Evolutionary conservation across 345 rosid species (phyloP).

Genomic region (Diplotaxis tenuifolia): DNA sequence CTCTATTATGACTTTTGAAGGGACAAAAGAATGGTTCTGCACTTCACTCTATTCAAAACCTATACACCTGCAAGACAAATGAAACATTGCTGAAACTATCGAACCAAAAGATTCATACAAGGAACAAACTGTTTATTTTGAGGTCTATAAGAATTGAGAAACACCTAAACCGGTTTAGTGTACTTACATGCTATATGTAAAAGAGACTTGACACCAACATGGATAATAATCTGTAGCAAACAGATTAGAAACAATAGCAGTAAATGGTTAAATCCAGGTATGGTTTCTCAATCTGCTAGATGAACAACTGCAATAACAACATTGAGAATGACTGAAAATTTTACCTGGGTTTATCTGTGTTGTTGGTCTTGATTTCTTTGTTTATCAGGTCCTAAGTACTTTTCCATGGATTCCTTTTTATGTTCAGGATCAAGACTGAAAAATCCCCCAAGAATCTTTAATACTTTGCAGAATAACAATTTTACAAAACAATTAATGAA

Average conservation of each 20-base stretch:
- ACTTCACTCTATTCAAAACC: slow-evolving; percentile 32
- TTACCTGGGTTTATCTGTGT: slow-evolving; percentile 20
- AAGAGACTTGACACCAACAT: slow-evolving; percentile 18
- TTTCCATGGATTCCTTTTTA: slow-evolving; percentile 97
- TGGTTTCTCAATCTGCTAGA: slow-evolving; percentile 17
- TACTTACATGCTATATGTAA: slow-evolving; percentile 27
- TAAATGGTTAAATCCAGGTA: neutral
- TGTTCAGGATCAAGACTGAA: slow-evolving; percentile 94
- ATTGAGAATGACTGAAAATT: neutral
- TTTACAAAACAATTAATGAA: neutral
- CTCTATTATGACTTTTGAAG: slow-evolving; percentile 21
- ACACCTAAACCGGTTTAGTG: neutral
- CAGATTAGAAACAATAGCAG: neutral
- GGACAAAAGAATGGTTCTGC: slow-evolving; percentile 42
- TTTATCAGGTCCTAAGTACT: slow-evolving; percentile 72
- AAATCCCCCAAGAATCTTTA: neutral
- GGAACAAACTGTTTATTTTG: neutral
- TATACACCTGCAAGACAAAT: slow-evolving; percentile 34
- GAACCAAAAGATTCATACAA: neutral
- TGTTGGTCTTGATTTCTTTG: slow-evolving; percentile 40
- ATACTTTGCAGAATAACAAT: neutral
- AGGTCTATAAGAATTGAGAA: neutral
- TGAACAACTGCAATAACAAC: neutral
- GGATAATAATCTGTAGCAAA: slow-evolving; percentile 26
- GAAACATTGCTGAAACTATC: neutral